Evolutionary conservation across 768 basidiomycete genomes (phyloP), one percentile per base, ranked within the genome.

Genomic region (Cystobasidium ongulense): DNA sequence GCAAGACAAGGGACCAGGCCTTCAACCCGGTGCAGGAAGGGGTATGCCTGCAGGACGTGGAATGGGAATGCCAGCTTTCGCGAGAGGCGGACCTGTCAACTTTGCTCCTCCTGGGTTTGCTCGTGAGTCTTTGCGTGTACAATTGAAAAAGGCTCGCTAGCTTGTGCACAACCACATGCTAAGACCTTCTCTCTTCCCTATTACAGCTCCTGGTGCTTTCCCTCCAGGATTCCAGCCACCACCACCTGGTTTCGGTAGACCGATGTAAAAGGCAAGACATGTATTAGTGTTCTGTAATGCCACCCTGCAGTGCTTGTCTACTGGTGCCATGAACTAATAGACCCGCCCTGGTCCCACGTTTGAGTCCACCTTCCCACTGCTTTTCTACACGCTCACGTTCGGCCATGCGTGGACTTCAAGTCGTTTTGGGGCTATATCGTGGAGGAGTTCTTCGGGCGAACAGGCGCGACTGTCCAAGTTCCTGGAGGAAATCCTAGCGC

Each of bases 1-100:
- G 72, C 94, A 94, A 31, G 92, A 94, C 80, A 90, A 90, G 83
- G 53, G 62, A 66, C 74, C 75, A 18, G 63, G 59, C 25, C 52
- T 75, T 2, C 54, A 75, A 18, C 75, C 75, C 5, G 75, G 75
- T 29, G 27, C 59, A 29, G 75, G 75, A 18, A n/a, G 52, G 21
- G 75, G 50, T 21, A 43, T 43, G 29, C 62, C 73, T 4, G 75
- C 72, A 29, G 75, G 75, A 1, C 72, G 75, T 23, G 75, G 75
- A n/a, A 61, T 75, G 62, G 75, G 73, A 13, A 62, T 63, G 73
- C 68, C 65, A 35, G 38, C 63, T 29, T 66, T 46, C 36, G 43
- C 43, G 23, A 31, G 68, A n/a, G 68, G 68, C 11, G 68, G 68
- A 29, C 68, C 68, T 23, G 68, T 71, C 68, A 71, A 71, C 29